Base-by-base conservation (phyloP, 1,284 basidiomycete genomes). In the Hemileia vastatrix region DNA sequence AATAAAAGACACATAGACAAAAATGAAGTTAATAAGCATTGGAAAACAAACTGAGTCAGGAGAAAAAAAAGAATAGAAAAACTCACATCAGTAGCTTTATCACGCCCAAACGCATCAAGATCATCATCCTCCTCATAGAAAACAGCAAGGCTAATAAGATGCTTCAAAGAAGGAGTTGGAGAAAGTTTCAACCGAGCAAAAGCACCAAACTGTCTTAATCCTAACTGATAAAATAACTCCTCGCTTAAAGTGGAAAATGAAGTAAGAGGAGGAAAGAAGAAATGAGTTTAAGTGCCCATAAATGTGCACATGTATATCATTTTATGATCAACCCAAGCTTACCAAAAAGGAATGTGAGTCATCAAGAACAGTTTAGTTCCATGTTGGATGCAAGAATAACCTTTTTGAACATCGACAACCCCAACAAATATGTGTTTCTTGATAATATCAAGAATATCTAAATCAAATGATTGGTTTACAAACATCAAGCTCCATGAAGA, bases 151-250 rank as follows among this genome's bases (percentile, higher is more conserved):
- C 81, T 79, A 6, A 98, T 73, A 49, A 98, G 79, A 6, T 83
- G 82, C 1, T 80, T 80, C 3, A 98, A 72, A 0, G 82, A 77
- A 0, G 90, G 90, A 1, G 92, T 79, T 0, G 95, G 94, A 45
- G 93, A 84, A 2, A 98, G 80, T 59, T 83, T 84, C 51, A 97
- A 77, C 6, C 84, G 81, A 56, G 82, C 81, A 65, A 88, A 83
- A 65, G 87, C 83, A 0, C 93, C 91, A 71, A 98, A 99, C 74
- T 98, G 94, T 18, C 90, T 81, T 50, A 98, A 77, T 1, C 85
- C 88, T 1, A 98, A 82, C 73, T 98, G 95, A 75, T 96, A 98
- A 71, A 97, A 95, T 48, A 96, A 81, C 69, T 96, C 92, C 70
- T 95, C 90, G 0, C 90, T 94, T n/a, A n/a, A n/a, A n/a, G 67